Base-by-base conservation (phyloP, 2,329 filamentous ascomycete species). In the Keithomyces neogunnii region DNA sequence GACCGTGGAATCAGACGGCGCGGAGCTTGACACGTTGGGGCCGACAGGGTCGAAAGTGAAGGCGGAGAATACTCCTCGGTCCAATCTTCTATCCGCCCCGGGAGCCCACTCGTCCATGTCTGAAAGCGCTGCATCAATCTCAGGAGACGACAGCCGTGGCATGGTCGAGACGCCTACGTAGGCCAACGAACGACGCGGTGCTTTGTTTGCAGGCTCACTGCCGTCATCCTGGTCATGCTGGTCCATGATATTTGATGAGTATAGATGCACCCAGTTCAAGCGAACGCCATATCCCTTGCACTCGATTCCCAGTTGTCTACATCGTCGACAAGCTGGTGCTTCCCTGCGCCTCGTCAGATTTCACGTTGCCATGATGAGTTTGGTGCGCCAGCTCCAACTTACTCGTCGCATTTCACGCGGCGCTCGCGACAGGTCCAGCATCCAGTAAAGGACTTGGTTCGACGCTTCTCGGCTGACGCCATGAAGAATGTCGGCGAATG, bases 281-380 rank as follows among this genome's bases (percentile, higher is more conserved):
- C 57, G 53, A 5, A 59, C 39, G 6, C 51, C 57, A 35, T 61
- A 61, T 2, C 59, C 59, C 32, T 59, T 52, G 29, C 58, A 59
- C 10, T 47, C n/a, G 26, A 58, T 40, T 2, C 55, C 54, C n/a
- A 55, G 48, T 9, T 47, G 52, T 19, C 38, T 19, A 36, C 54
- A 56, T 8, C 52, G 45, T 35, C 44, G 48, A 33, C 58, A 60
- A 10, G 40, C 33, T 5, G 54, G 58, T 1, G 35, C 51, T 1
- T 43, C 39, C 47, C 49, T 50, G 9, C 49, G 26, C 6, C n/a
- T 9, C 9, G 13, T 51, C 38, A 51, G 49, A 32, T 35, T 30
- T 6, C 3, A 3, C 10, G 29, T 7, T 26, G 7, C 4, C 5
- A 10, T 8, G n/a, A 26, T 31, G 10, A 1, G 19, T 19, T 19